Base-by-base conservation (phyloP, 208 protist genomes). In the Ichthyophonus hoferi region DNA sequence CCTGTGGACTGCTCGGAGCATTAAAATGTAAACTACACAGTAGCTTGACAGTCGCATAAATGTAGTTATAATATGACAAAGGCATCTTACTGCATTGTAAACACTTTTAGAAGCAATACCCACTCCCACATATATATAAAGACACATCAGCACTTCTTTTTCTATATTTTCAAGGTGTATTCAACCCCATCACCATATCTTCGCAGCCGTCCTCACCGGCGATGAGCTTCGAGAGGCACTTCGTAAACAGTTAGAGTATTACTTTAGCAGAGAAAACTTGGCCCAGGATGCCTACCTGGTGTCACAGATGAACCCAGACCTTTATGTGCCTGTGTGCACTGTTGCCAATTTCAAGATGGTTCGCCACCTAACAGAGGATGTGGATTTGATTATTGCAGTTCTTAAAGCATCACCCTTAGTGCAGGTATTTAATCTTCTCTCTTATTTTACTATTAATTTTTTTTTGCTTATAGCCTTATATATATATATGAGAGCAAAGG, bases 221-320 rank as follows among this genome's bases (percentile, higher is more conserved):
- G 50, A 87, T 79, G 83, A 33, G 17, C 40, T 87, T 14, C 2
- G n/a, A 24, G 35, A 78, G 3, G 85, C 85, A 24, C 42, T 88
- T 31, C 7, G 79, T 14, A n/a, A 67, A 1, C 90, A 91, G n/a
- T 38, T 89, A 1, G 87, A 91, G 77, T 89, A 91, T 81, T 91
- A 91, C 42, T 89, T 91, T 50, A 87, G 78, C 40, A 24, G n/a
- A 1, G 86, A 89, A 33, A 91, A 91, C 76, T 58, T 91, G n/a
- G 42, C 38, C 12, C 90, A 89, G 42, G 90, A 91, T 43, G 17
- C 42, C 0, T 89, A 88, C 41, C 40, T 91, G 2, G 87, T 84
- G 79, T 42, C n/a, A 1, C 85, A 91, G 37, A 89, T 91, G 86
- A 83, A 91, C 43, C 40, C n/a, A 14, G 37, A 91, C 39, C 86